Base-by-base conservation (phyloP, 164 flowering plant species). In the Piper betle region DNA sequence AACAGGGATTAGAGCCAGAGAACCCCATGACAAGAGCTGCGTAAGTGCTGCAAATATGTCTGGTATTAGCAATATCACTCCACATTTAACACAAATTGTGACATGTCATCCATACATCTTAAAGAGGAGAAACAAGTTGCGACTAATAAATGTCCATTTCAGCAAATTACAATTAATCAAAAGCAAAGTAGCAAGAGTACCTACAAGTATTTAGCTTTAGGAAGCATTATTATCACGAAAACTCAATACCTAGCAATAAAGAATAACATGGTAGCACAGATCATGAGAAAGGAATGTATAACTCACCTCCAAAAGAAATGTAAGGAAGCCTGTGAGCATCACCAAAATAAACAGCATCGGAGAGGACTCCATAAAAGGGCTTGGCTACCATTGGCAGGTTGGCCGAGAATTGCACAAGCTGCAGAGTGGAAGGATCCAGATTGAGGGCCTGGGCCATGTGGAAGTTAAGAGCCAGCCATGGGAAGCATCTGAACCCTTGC, bases 361-460 rank as follows among this genome's bases (percentile, higher is more conserved):
- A 90, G 10, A 90, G 64, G 15, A 93, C 68, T 25, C 97, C 96
- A 79, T 80, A 90, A 0, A 93, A 69, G 58, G 99, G 95, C 67
- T 93, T 90, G 25, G 92, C 97, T 63, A 87, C 99, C 91, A 93
- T 84, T 39, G 99, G 99, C 37, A 93, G 80, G 62, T 78, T 82
- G 5, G 79, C 88, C 68, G 75, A 68, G 61, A 75, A 71, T 77
- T 84, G 97, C 54, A 90, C 82, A 61, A 90, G 79, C 82, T 90
- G 99, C 78, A 93, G 72, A 8, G 79, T 79, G 13, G 94, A 79
- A 37, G 97, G 96, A 43, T 76, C 66, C 62, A 90, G 55, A 17
- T 70, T 80, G 12, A 93, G 84, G 65, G 68, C 70, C 53, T 84
- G 65, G 15, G 82, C 86, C 94, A 93, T 80, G 71, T 86, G 82